These are phyloP conservation scores for Xylaria sp. DNA, from an alignment of 495 filamentous ascomycete species.

Conservation along the genomic window DNA sequence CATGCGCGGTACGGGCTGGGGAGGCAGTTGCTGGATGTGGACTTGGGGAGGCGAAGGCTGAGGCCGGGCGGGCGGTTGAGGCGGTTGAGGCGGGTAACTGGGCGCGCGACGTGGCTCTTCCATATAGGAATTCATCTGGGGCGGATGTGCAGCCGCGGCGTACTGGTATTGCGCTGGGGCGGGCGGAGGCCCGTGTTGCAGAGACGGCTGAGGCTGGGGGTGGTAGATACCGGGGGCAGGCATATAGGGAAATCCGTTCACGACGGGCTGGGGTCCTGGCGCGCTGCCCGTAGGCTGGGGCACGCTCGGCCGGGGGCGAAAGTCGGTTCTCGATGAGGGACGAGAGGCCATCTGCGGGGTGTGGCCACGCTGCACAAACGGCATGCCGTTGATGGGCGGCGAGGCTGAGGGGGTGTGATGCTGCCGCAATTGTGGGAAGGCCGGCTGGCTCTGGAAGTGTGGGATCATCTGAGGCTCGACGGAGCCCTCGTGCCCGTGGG, in stretches of 20 bases:
- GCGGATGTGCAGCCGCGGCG: constrained; percentile 43
- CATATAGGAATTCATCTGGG: constrained; percentile 65
- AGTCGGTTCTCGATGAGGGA: constrained; percentile 81
- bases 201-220: constrained; percentile 57
- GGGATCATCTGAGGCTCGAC: constrained; percentile 67
- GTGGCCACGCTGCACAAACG: constrained; percentile 71
- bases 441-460: constrained; percentile 76
- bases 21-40: constrained; percentile 54
- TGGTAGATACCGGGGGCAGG: constrained; percentile 86
- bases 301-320: constrained; percentile 74
- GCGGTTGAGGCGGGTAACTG: constrained; percentile 62
- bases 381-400: constrained; percentile 86
- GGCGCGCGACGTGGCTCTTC: constrained; percentile 72
- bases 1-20: constrained; percentile 59
- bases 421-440: constrained; percentile 81
- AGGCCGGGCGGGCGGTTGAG: constrained; percentile 30
- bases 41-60: constrained; percentile 48
- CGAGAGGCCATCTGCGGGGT: constrained; percentile 76
- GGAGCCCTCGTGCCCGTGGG: constrained; percentile 57
- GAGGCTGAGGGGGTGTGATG: constrained; percentile 85
- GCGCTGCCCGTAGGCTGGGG: constrained; percentile 63
- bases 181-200: constrained; percentile 56
- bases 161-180: constrained; percentile 62
- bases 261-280: constrained; percentile 56
- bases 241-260: constrained; percentile 85